Evolutionary conservation across 306 rosid species (phyloP).

Genomic region (Casuarina cunninghamiana): DNA sequence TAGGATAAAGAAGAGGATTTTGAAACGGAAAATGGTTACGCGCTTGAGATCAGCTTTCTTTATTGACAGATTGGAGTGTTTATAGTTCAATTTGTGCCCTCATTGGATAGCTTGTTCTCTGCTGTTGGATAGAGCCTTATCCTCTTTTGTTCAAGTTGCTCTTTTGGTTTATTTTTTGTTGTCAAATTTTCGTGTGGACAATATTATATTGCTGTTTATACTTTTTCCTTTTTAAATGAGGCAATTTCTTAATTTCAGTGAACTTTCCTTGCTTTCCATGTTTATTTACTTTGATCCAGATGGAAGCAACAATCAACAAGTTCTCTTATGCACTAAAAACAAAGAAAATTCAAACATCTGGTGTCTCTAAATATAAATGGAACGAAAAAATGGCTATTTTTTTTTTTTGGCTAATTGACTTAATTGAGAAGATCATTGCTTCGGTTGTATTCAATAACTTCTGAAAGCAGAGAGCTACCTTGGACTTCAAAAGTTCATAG

Average conservation of each 20-base stretch:
- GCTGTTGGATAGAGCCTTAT: neutral
- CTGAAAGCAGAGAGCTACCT: neutral
- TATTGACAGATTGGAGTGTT: neutral
- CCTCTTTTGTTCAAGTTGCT: neutral
- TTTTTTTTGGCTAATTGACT: neutral
- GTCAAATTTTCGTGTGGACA: neutral
- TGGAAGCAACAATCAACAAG: neutral
- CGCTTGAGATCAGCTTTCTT: neutral
- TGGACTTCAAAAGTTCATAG: neutral
- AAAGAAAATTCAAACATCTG: neutral
- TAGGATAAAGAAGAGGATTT: neutral
- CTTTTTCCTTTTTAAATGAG: neutral
- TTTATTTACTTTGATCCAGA: constrained; percentile 8
- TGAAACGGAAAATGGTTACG: neutral
- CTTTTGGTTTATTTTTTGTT: neutral
- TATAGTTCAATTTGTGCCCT: neutral
- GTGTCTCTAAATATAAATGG: neutral
- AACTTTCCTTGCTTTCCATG: neutral
- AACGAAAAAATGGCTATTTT: neutral
- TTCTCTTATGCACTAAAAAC: neutral
- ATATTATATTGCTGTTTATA: neutral
- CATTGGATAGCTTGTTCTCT: neutral
- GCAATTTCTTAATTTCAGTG: neutral
- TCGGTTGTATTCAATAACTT: neutral
- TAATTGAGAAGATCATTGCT: neutral